Conservation (phyloP, 352 stramenopile genomes). For the Globisporangium radiosum region DNA sequence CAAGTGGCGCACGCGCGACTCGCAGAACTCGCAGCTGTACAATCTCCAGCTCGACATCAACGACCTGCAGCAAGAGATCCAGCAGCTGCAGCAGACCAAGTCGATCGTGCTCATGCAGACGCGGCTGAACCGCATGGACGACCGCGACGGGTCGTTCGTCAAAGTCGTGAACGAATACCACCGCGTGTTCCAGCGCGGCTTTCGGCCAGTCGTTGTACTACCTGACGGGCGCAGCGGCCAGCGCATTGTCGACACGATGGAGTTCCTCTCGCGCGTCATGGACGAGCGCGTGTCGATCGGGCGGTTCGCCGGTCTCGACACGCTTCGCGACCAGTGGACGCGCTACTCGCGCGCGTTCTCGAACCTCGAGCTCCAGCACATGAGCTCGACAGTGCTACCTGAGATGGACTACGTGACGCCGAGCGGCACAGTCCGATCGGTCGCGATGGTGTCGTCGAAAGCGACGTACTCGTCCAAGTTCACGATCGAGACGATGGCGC, state of each 20-base stretch:
- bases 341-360: constrained; percentile 37
- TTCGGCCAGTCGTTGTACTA: constrained; percentile 12
- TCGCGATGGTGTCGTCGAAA: constrained; percentile 29
- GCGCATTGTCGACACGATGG: constrained; percentile 14
- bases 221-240: not conserved
- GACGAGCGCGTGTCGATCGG: constrained; percentile 39
- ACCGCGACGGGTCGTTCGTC: constrained; percentile 36
- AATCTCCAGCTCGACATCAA: constrained; percentile 53
- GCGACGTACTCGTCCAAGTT: constrained; percentile 36
- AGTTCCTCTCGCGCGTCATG: constrained; percentile 43
- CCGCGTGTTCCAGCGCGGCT: constrained; percentile 48
- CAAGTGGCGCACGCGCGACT: constrained; percentile 49
- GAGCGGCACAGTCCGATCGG: constrained; percentile 5
- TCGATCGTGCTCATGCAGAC: constrained; percentile 20
- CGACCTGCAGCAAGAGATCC: constrained; percentile 36
- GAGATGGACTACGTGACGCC: constrained; percentile 13
- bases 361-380: constrained; percentile 29
- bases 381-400: constrained; percentile 23
- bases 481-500: constrained; percentile 32
- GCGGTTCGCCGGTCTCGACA: constrained; percentile 27
- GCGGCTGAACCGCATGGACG: constrained; percentile 32
- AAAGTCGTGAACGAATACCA: constrained; percentile 51
- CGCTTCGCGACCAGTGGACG: constrained; percentile 45
- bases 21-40: constrained; percentile 47
- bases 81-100: constrained; percentile 24